Base-by-base conservation (phyloP, 768 basidiomycete genomes). In the Cubamyces sp. region DNA sequence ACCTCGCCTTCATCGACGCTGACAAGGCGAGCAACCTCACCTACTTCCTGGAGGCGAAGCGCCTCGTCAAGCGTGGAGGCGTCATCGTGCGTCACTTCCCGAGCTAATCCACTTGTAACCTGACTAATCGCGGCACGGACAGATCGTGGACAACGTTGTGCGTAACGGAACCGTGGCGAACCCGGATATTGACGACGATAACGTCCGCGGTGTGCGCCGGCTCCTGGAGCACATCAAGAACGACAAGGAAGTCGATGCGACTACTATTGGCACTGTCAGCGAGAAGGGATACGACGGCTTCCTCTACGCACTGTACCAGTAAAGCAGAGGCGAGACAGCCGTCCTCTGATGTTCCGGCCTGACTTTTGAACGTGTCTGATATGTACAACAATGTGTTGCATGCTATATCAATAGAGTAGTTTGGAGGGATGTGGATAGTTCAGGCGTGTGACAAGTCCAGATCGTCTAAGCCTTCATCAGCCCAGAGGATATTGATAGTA, bases 1-100 rank as follows among this genome's bases (percentile, higher is more conserved):
- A 90, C 71, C 72, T 91, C 19, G 78, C 79, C 3, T 91, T 90
- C 77, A 87, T 90, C 64, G 88, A 90, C 72, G 89, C 87, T 7
- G 86, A 90, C 75, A 90, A 90, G 69, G 71, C 74, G 4, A 78
- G 76, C 42, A 86, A 85, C 63, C 56, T 77, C 23, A 75, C 76
- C 4, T 89, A 90, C 68, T 87, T 86, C 74, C 74, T 71, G 1
- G 81, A 89, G 62, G 83, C 82, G 0, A 85, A 89, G 68, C 80
- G 87, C 15, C 76, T 90, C 7, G 77, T 84, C 0, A 77, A 82
- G 51, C 78, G 79, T 43, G 84, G 85, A 14, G 87, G 86, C 15
- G 79, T 88, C 21, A 86, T 90, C 58, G 85, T 84, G 66, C 62
- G 83, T 78, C 4, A 25, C 42, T 12, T 37, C 19, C 54, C 15